Evolutionary conservation across 2,329 filamentous ascomycete species (phyloP).

Genomic region (Phialophora expanda): DNA sequence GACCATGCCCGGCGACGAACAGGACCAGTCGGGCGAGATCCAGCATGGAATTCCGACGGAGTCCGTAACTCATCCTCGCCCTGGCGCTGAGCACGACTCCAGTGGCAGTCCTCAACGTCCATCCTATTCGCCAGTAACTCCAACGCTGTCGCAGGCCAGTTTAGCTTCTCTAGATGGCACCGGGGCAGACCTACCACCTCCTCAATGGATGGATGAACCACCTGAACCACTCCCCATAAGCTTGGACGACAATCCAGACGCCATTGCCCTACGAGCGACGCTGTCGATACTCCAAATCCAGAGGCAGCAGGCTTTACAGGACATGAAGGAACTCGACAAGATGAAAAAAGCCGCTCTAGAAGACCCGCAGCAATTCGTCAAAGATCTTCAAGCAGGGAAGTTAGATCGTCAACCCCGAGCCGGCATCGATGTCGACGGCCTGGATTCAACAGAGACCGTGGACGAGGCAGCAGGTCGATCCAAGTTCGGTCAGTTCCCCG

Average conservation of each 20-base stretch:
- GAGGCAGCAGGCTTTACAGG: conserved; percentile 74
- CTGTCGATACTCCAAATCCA: conserved; percentile 88
- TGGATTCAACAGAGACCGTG: conserved; percentile 43
- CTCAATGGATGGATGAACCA: conserved; percentile 37
- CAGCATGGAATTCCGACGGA: conserved; percentile 4
- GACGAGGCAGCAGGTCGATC: conserved; percentile 41
- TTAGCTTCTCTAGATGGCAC: conserved; percentile 30
- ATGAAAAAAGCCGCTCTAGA: conserved; percentile 73
- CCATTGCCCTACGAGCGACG: conserved; percentile 81
- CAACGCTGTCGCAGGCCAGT: conserved; percentile 46
- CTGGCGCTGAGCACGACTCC: conserved; percentile 29
- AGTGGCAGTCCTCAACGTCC: conserved; percentile 45
- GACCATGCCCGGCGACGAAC: conserved; percentile 27
- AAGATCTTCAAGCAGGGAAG: conserved; percentile 68
- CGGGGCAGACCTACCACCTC: conserved; percentile 21
- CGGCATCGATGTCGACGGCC: conserved; percentile 46
- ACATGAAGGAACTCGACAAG: conserved; percentile 72
- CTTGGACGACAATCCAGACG: conserved; percentile 73
- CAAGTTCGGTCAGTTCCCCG: conserved; percentile 70
- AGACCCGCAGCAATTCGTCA: conserved; percentile 73
- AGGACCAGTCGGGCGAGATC: background rate
- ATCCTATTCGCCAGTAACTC: conserved; percentile 55
- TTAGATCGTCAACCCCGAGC: conserved; percentile 47
- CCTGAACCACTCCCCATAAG: conserved; percentile 53
- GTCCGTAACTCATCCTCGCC: background rate